Conservation (phyloP, 164 flowering plant genomes). For the Platanus orientalis region DNA sequence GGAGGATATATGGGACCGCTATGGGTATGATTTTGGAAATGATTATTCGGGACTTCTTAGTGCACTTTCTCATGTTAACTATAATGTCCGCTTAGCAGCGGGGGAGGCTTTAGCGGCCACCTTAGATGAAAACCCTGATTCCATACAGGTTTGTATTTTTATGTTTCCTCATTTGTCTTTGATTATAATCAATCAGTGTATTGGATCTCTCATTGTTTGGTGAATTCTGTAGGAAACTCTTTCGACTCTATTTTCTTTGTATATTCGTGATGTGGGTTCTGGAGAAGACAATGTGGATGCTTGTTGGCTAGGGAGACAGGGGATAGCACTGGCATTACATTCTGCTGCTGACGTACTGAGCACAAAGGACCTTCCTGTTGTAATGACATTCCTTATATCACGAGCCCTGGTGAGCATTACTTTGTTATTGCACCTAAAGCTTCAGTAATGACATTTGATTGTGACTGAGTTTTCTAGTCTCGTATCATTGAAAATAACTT, state of each 20-base stretch:
- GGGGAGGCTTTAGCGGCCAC: constrained; percentile 95
- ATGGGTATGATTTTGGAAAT: constrained; percentile 79
- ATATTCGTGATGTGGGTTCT: constrained; percentile 70
- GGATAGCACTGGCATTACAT: constrained; percentile 83
- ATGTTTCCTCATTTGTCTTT: background rate
- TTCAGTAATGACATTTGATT: background rate
- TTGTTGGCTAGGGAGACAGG: constrained; percentile 93
- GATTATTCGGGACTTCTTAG: constrained; percentile 73
- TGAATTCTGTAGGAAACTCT: constrained; percentile 67
- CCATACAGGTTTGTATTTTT: constrained; percentile 58
- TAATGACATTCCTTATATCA: constrained; percentile 93
- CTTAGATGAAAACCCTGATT: constrained; percentile 87
- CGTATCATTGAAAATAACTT: too few species aligned
- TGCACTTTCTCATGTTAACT: constrained; percentile 83
- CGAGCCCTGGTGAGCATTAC: constrained; percentile 72
- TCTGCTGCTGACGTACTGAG: constrained; percentile 90
- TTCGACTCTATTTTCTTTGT: constrained; percentile 87
- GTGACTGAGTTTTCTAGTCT: too few species aligned
- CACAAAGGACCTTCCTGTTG: constrained; percentile 97
- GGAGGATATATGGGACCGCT: constrained; percentile 95
- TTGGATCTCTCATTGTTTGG: constrained; percentile 19
- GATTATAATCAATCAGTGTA: background rate
- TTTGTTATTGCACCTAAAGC: background rate
- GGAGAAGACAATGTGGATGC: constrained; percentile 58
- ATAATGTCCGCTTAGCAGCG: constrained; percentile 85